Base-by-base conservation (phyloP, 2,329 filamentous ascomycete genomes). In the Pochonia chlamydosporia region DNA sequence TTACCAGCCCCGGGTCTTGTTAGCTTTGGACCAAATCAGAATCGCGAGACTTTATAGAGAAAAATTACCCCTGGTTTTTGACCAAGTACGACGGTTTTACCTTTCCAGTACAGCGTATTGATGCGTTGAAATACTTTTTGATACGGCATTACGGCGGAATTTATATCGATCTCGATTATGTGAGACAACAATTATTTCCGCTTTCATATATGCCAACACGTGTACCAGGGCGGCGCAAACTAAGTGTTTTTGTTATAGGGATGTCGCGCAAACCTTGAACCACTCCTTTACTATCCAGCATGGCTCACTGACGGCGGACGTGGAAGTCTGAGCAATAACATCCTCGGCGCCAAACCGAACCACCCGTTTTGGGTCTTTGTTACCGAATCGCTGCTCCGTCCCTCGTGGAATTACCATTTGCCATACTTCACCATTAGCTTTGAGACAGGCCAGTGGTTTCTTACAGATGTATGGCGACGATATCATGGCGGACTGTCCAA, bases 61-160 rank as follows among this genome's bases (percentile, higher is more conserved):
- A 73, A 30, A 79, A 91, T 63, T 91, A 89, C 58, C 80, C 85
- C 1, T 90, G 86, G 84, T 91, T 89, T 63, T 69, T 88, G 18
- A 74, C 81, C 46, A 88, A 84, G 0, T 92, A 86, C 59, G 81
- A 87, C 59, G 75, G 75, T 57, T 92, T 91, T 67, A 76, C 73
- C 23, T 88, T 84, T 63, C 82, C 84, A 10, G 89, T 91, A 54
- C 85, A 90, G 67, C 81, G 86, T 51, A 85, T 87, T 47, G 87
- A 91, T 60, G 75, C 85, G 6, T 86, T 91, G 56, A 78, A 87
- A 45, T 92, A 91, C 68, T 91, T 92, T 61, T 75, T 90, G 20
- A 74, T 92, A 30, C 76, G 82, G 46, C 80, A 87, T 64, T 91
- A 81, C 60, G 87, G 87, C 47, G 87, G 87, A 31, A 83, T 89